Evolutionary conservation across 257 asterid species (phyloP).

Genomic region (Solanum pennellii): DNA sequence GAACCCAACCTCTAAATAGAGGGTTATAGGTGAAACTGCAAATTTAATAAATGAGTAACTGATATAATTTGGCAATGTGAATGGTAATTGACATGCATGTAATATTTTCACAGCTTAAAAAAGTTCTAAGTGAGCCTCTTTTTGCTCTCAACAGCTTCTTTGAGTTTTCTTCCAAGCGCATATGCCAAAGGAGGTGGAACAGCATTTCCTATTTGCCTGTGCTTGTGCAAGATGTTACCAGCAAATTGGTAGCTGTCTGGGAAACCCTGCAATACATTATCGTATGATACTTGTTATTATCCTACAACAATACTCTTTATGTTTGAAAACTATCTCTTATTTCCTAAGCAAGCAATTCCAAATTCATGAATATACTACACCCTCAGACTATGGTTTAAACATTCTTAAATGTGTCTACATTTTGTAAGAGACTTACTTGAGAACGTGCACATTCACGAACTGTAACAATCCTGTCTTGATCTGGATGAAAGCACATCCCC

Average conservation of each 20-base stretch:
- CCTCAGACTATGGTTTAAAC: background rate
- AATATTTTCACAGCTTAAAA: background rate
- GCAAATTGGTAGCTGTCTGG: slow-evolving; percentile 64
- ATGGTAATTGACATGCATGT: background rate
- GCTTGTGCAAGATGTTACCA: slow-evolving; percentile 61
- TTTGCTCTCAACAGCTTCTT: slow-evolving; percentile 59
- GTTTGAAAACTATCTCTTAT: no score
- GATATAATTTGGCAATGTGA: background rate
- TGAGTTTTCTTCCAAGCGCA: slow-evolving; percentile 74
- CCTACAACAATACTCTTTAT: background rate
- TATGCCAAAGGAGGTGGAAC: slow-evolving; percentile 95
- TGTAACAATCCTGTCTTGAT: slow-evolving; percentile 90
- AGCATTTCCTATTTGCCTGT: slow-evolving; percentile 91
- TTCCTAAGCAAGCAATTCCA: no score
- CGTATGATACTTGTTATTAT: background rate
- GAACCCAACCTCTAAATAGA: background rate
- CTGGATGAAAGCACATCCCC: slow-evolving; percentile 95
- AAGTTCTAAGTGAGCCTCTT: background rate
- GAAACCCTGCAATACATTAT: slow-evolving; percentile 51
- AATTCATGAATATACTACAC: background rate
- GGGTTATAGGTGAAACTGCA: background rate
- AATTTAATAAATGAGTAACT: background rate
- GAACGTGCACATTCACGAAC: slow-evolving; percentile 99
- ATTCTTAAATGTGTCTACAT: background rate
- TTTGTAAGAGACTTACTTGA: slow-evolving; percentile 45